Percentiles rank a stretch among this genome's conserved stretches.
Evolutionary conservation across 176 grass and related monocot genomes (phyloP).

Genomic region (Otatea glauca): DNA sequence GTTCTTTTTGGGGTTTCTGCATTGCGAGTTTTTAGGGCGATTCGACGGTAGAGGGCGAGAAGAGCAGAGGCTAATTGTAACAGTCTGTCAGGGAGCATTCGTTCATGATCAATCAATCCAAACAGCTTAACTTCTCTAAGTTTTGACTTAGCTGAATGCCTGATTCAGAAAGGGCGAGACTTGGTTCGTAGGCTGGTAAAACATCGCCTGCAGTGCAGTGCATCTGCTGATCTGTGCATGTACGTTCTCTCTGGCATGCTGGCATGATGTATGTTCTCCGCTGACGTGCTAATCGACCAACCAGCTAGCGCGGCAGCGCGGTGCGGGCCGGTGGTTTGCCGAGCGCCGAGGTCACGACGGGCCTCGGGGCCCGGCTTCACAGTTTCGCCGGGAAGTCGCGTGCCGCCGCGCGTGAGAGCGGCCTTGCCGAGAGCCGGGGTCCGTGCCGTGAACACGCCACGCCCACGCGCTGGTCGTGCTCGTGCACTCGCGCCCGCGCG

Average conservation of each 20-base stretch:
- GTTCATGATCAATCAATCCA: no score
- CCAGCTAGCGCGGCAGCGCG: not conserved
- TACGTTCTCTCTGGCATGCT: not conserved
- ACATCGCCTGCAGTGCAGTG: not conserved
- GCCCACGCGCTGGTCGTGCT: no score
- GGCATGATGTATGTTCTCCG: not conserved
- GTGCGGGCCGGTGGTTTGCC: not conserved
- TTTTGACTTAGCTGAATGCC: not conserved
- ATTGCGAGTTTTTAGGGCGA: conserved; percentile 51
- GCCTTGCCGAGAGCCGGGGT: no score
- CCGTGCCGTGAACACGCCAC: not conserved
- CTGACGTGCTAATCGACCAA: not conserved
- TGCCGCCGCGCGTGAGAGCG: no score
- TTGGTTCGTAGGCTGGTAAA: no score
- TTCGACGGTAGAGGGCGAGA: conserved; percentile 8
- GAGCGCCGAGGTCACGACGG: not conserved
- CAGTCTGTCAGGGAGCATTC: no score
- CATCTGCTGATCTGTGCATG: not conserved
- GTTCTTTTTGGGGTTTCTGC: conserved; percentile 43
- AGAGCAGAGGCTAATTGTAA: not conserved
- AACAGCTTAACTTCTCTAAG: not conserved
- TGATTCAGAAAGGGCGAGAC: not conserved
- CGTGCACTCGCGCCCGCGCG: no score
- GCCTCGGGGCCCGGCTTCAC: no score
- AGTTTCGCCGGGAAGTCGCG: not conserved